phyloP scores from a whole-genome alignment of 202 grass and related monocot genomes.

The Sporobolus alterniflorus region DNA sequence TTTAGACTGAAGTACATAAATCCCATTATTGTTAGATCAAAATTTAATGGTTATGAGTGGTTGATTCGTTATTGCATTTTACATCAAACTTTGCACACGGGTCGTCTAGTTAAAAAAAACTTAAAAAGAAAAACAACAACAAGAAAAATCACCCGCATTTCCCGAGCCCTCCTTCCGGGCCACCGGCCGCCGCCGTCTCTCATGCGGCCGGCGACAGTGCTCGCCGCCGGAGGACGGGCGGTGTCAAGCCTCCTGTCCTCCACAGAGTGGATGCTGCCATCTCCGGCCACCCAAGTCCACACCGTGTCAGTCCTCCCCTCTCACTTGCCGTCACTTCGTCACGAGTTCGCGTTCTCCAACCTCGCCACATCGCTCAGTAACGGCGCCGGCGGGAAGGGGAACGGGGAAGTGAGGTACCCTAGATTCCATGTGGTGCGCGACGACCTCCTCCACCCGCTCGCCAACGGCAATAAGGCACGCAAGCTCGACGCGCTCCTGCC shows the following conservation, averaged over 20 bases:
- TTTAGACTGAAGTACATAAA: no score
- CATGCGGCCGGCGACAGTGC: conserved; percentile 39
- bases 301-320: conserved; percentile 57
- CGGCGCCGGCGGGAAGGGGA: neutral
- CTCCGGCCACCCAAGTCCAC: conserved; percentile 65
- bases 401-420: neutral
- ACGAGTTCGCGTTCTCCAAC: conserved; percentile 57
- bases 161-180: neutral
- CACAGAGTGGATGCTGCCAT: conserved; percentile 72
- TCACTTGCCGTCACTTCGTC: neutral
- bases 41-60: no score
- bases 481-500: conserved; percentile 92
- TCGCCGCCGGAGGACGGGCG: conserved; percentile 28
- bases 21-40: no score
- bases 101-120: no score
- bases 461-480: conserved; percentile 92
- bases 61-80: no score
- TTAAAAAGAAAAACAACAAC: no score
- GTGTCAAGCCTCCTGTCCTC: conserved; percentile 42
- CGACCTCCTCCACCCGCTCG: conserved; percentile 84
- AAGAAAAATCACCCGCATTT: neutral
- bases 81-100: no score
- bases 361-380: conserved; percentile 37
- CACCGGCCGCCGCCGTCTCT: conserved; percentile 17
- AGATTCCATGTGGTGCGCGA: conserved; percentile 75